Evolutionary conservation across 2,329 filamentous ascomycete genomes (phyloP).

Genomic region (Zopfia rhizophila): DNA sequence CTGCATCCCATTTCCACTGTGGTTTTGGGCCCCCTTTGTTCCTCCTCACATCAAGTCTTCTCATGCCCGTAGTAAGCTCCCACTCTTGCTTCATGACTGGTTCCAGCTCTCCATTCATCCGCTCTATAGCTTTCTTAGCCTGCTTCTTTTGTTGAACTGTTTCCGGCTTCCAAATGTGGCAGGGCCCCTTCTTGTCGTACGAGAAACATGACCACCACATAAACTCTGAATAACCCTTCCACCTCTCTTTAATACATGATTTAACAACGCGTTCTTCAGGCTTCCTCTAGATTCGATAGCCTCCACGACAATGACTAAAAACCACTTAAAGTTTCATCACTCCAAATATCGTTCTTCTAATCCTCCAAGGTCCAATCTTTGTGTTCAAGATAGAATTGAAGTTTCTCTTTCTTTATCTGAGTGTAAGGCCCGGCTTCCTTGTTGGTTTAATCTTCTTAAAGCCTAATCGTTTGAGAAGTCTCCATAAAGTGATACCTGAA

Average conservation of each 20-base stretch:
- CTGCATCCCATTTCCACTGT: constrained; percentile 15
- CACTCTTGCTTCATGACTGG: constrained; percentile 16
- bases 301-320: constrained; percentile 8
- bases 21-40: constrained; percentile 10
- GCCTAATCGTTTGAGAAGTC: too few species aligned
- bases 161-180: constrained; percentile 11
- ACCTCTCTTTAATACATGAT: constrained; percentile 17
- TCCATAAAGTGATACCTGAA: too few species aligned
- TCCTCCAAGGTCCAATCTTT: constrained; percentile 19
- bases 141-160: constrained; percentile 11
- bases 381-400: constrained; percentile 7
- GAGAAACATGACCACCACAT: constrained; percentile 12
- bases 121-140: constrained; percentile 8
- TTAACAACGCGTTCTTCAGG: constrained; percentile 14
- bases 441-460: constrained; percentile 16
- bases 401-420: constrained; percentile 11
- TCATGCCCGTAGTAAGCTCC: constrained; percentile 18
- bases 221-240: constrained; percentile 21
- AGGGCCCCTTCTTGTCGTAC: constrained; percentile 13
- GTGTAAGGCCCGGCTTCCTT: constrained; percentile 22
- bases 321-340: constrained; percentile 17
- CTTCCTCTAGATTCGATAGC: constrained; percentile 17
- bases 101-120: constrained; percentile 18
- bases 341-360: constrained; percentile 25
- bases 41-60: constrained; percentile 6